Evolutionary conservation across 371 early-diverging fungal genomes (phyloP).

Genomic region (Rhizopus delemar): DNA sequence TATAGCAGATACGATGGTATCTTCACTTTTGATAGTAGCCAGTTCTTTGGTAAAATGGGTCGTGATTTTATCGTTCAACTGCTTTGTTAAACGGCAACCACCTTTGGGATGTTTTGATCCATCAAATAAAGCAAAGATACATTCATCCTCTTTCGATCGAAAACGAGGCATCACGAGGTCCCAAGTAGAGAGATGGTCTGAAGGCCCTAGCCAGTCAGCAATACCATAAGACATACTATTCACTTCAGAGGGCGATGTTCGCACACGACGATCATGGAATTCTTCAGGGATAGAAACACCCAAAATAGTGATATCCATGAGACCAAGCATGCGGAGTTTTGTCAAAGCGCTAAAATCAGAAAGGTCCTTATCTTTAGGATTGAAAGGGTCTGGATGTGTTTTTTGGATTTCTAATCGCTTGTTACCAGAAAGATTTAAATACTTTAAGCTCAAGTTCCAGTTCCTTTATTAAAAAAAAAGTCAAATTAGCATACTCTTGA

Average conservation of each 20-base stretch:
- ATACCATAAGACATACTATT: constrained; percentile 82
- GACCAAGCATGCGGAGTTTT: constrained; percentile 77
- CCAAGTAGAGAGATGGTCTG: constrained; percentile 67
- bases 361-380: constrained; percentile 55
- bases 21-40: constrained; percentile 51
- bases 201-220: constrained; percentile 74
- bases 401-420: constrained; percentile 82
- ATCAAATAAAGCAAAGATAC: constrained; percentile 85
- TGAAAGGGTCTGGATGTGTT: constrained; percentile 44
- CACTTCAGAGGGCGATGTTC: constrained; percentile 78
- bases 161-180: constrained; percentile 79
- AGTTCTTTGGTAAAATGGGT: constrained; percentile 69
- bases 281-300: constrained; percentile 79
- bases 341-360: constrained; percentile 76
- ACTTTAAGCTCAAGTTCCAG: constrained; percentile 84
- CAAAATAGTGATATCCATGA: constrained; percentile 86
- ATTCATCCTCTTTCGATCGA: constrained; percentile 75
- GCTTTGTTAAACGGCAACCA: constrained; percentile 63
- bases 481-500: neutral
- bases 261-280: constrained; percentile 71
- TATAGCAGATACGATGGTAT: constrained; percentile 56
- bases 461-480: constrained; percentile 49
- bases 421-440: constrained; percentile 88
- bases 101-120: constrained; percentile 59
- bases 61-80: constrained; percentile 69